Conservation (phyloP, 1,284 basidiomycete genomes). For the Agroathelia rolfsii region DNA sequence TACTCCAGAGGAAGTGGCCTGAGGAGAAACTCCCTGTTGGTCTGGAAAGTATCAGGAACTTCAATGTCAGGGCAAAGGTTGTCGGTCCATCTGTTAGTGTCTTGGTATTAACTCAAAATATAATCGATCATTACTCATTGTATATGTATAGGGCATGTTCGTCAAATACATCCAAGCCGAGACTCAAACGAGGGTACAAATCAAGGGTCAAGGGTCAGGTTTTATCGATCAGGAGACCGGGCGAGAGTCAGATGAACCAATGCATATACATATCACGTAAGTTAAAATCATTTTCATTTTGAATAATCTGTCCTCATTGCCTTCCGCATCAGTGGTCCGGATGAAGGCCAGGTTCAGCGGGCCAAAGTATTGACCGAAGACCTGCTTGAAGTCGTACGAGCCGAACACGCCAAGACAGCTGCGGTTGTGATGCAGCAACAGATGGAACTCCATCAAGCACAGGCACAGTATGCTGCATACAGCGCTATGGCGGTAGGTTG, state of each 20-base stretch:
- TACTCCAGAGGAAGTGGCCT: slow-evolving; percentile 79
- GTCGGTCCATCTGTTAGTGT: slow-evolving; percentile 80
- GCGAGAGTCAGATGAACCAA: slow-evolving; percentile 81
- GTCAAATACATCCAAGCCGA: slow-evolving; percentile 98
- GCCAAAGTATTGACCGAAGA: slow-evolving; percentile 88
- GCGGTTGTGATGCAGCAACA: slow-evolving; percentile 55
- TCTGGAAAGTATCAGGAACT: slow-evolving; percentile 87
- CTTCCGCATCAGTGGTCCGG: slow-evolving; percentile 64
- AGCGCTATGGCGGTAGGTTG: slow-evolving; percentile 47
- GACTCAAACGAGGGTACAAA: slow-evolving; percentile 95
- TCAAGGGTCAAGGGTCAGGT: slow-evolving; percentile 91
- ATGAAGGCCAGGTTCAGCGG: slow-evolving; percentile 77
- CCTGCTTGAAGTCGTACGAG: slow-evolving; percentile 74
- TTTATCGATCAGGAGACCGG: slow-evolving; percentile 95
- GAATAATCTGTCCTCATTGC: slow-evolving; percentile 3
- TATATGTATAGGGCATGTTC: slow-evolving; percentile 68
- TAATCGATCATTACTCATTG: neutral
- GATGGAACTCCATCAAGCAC: slow-evolving; percentile 74
- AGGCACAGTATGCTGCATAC: slow-evolving; percentile 70
- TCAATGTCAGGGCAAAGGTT: slow-evolving; percentile 95
- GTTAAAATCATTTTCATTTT: slow-evolving; percentile 14
- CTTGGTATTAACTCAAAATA: neutral
- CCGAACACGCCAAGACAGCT: slow-evolving; percentile 79
- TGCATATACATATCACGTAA: slow-evolving; percentile 92
- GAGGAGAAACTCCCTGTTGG: slow-evolving; percentile 88